Percentiles rank a stretch among this genome's conserved stretches.
Evolutionary conservation across 2,329 filamentous ascomycete species (phyloP).

Genomic region (Ceratocystis cubensis): DNA sequence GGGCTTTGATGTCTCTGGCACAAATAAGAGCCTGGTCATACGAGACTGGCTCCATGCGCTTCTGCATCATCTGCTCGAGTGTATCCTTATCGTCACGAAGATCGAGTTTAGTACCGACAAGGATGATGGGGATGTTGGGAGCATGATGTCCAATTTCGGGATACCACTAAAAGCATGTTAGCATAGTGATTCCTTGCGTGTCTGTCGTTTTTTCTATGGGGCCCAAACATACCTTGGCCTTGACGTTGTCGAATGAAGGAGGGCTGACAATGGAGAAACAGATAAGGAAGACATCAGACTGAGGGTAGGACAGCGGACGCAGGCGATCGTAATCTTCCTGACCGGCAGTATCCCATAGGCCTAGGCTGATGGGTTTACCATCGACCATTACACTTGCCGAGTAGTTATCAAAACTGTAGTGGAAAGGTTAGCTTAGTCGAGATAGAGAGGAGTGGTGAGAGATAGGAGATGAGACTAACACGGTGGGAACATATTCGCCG

Average conservation of each 20-base stretch:
- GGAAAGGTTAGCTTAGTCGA: slow-evolving; percentile 10
- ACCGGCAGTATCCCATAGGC: slow-evolving; percentile 95
- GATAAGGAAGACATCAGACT: slow-evolving; percentile 96
- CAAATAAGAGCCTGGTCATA: slow-evolving; percentile 84
- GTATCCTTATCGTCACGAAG: slow-evolving; percentile 79
- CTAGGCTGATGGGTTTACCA: slow-evolving; percentile 91
- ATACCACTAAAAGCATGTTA: slow-evolving; percentile 56
- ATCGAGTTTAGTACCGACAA: slow-evolving; percentile 95
- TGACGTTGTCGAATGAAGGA: slow-evolving; percentile 96
- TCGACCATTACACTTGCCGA: slow-evolving; percentile 98
- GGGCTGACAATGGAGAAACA: slow-evolving; percentile 98
- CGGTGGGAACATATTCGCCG: slow-evolving; percentile 98
- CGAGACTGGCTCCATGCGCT: slow-evolving; percentile 93
- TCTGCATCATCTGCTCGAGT: slow-evolving; percentile 67
- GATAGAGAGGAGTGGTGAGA: background rate
- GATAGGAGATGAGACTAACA: slow-evolving; percentile 45
- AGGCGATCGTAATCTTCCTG: slow-evolving; percentile 97
- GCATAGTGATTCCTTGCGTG: too few relatives aligned
- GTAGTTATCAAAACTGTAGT: slow-evolving; percentile 85
- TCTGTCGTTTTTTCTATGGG: background rate
- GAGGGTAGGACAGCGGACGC: slow-evolving; percentile 88
- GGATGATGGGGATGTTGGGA: slow-evolving; percentile 86
- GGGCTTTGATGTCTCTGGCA: slow-evolving; percentile 86
- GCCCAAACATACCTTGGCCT: slow-evolving; percentile 64
- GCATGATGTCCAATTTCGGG: slow-evolving; percentile 96